These are phyloP conservation scores for Triticum turgidum DNA, from an alignment of 176 grass and related monocot species.

Conservation along the genomic window DNA sequence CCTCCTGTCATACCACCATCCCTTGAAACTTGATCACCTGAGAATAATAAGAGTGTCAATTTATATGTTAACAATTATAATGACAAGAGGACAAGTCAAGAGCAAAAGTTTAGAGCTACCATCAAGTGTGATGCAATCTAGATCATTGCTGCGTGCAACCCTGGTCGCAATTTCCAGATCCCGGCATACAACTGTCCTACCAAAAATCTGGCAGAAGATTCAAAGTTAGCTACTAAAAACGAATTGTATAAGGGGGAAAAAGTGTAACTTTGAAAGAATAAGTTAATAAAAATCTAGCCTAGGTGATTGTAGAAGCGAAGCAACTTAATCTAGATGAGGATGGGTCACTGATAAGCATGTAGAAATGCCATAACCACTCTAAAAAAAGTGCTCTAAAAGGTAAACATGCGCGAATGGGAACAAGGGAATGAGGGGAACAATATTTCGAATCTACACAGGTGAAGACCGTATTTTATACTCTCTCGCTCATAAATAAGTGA, in stretches of 20 bases:
- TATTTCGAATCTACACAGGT: not conserved
- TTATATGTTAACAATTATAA: constrained; percentile 17
- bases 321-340: not conserved
- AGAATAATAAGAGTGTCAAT: constrained; percentile 23
- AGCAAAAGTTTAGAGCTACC: constrained; percentile 31
- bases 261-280: not conserved
- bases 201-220: constrained; percentile 72
- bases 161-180: constrained; percentile 83
- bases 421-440: not conserved
- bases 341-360: constrained; percentile 6
- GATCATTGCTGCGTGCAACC: constrained; percentile 69
- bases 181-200: constrained; percentile 88
- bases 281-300: constrained; percentile 21
- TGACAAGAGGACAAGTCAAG: not conserved
- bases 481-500: no score
- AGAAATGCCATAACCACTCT: not conserved
- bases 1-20: constrained; percentile 97
- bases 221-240: constrained; percentile 5
- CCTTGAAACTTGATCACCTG: constrained; percentile 88
- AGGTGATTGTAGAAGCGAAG: constrained; percentile 11
- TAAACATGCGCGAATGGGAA: not conserved
- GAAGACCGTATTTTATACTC: no score
- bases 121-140: constrained; percentile 95
- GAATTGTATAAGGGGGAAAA: not conserved
- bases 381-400: not conserved